Conservation (phyloP, 2,329 filamentous ascomycete genomes). For the Aspergillus sclerotialis region DNA sequence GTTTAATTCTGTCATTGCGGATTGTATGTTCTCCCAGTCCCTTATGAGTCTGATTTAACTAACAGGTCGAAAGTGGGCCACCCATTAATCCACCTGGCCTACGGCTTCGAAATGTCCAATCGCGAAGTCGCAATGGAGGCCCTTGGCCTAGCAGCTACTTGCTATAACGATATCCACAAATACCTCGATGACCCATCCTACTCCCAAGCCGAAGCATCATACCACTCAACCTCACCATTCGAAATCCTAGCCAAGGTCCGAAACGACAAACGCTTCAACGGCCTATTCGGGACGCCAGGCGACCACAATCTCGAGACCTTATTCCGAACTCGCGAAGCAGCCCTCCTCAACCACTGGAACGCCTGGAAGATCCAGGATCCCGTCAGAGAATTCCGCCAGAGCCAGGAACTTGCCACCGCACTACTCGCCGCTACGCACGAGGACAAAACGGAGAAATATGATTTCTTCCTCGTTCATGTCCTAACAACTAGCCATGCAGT, state of each 20-base stretch:
- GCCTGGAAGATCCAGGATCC: slow-evolving; percentile 69
- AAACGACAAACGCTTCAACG: slow-evolving; percentile 63
- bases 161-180: slow-evolving; percentile 51
- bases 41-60: too few species aligned
- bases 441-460: slow-evolving; percentile 51
- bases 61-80: slow-evolving; percentile 88
- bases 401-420: slow-evolving; percentile 50
- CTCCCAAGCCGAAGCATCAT: slow-evolving; percentile 53
- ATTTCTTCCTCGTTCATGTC: slow-evolving; percentile 76
- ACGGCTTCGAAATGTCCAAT: slow-evolving; percentile 80
- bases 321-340: slow-evolving; percentile 61
- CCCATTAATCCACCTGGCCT: slow-evolving; percentile 90
- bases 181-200: slow-evolving; percentile 67
- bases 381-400: slow-evolving; percentile 66
- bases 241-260: slow-evolving; percentile 66
- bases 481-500: slow-evolving; percentile 83
- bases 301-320: slow-evolving; percentile 59
- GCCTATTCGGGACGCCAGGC: slow-evolving; percentile 53
- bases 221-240: slow-evolving; percentile 56
- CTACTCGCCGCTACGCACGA: slow-evolving; percentile 31
- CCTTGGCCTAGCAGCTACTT: slow-evolving; percentile 60
- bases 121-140: slow-evolving; percentile 86
- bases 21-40: slow-evolving; percentile 62
- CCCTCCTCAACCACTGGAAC: slow-evolving; percentile 84
- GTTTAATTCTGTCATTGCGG: slow-evolving; percentile 70